Conservation (phyloP, 176 grass and related monocot genomes). For the Avena atlantica region DNA sequence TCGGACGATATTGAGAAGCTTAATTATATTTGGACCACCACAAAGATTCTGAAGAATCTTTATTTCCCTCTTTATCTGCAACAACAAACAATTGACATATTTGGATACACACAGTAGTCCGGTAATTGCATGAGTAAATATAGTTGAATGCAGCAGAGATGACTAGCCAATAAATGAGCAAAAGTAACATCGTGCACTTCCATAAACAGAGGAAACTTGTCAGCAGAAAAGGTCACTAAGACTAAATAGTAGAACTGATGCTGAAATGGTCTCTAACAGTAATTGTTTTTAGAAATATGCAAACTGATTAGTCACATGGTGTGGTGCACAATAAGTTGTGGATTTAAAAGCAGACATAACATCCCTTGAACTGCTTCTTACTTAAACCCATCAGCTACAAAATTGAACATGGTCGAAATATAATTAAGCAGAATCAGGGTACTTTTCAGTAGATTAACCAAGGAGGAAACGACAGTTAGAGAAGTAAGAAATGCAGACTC, state of each 20-base stretch:
- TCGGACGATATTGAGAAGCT: conserved; percentile 74
- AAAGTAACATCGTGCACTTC: neutral
- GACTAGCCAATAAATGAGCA: conserved; percentile 25
- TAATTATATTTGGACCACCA: conserved; percentile 75
- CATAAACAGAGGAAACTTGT: neutral
- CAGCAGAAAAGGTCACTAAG: neutral
- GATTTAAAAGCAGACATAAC: neutral
- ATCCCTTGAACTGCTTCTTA: neutral
- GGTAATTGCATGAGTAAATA: conserved; percentile 1
- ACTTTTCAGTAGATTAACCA: conserved; percentile 3
- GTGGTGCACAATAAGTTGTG: conserved; percentile 5
- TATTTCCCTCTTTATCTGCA: conserved; percentile 86
- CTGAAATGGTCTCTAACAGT: conserved; percentile 21
- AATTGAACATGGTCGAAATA: conserved; percentile 11
- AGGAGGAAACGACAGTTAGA: conserved; percentile 9
- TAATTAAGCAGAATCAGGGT: conserved; percentile 23
- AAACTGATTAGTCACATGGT: neutral
- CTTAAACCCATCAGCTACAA: neutral
- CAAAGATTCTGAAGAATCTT: conserved; percentile 88
- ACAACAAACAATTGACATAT: conserved; percentile 11
- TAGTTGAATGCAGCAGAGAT: conserved; percentile 1
- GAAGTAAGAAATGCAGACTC: conserved; percentile 13
- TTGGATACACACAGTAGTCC: neutral
- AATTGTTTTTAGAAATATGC: neutral
- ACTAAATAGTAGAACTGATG: conserved; percentile 23